These are phyloP conservation scores for Heliamphora exappendiculata DNA, from an alignment of 148 eudicot genomes.

Conservation along the genomic window DNA sequence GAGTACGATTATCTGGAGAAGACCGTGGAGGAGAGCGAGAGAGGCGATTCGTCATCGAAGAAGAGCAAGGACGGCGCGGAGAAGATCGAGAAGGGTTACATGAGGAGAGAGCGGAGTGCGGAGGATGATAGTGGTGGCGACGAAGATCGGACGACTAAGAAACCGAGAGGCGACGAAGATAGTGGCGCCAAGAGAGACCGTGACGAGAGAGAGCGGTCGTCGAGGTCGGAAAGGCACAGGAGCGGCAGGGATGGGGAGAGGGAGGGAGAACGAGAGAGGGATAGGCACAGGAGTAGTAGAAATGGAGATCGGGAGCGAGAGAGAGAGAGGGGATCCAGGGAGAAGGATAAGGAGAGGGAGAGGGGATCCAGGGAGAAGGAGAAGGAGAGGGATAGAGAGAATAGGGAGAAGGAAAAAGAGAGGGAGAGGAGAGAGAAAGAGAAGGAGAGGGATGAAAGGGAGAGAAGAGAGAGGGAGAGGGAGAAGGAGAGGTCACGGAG, in stretches of 20 bases:
- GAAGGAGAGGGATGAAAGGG: constrained; percentile 25
- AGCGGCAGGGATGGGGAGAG: constrained; percentile 22
- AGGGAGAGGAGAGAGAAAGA: constrained; percentile 16
- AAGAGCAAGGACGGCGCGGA: constrained; percentile 24
- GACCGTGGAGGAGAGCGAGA: constrained; percentile 49
- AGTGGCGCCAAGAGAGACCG: constrained; percentile 24
- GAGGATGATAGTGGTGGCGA: constrained; percentile 18
- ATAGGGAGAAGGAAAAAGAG: constrained; percentile 14
- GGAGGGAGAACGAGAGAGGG: constrained; percentile 18
- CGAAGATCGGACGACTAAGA: constrained; percentile 31
- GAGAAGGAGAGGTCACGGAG: constrained; percentile 19
- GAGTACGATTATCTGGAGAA: constrained; percentile 88
- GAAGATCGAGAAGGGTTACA: constrained; percentile 43
- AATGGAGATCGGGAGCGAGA: constrained; percentile 17
- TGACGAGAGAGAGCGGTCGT: constrained; percentile 13
- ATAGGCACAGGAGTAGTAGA: constrained; percentile 14
- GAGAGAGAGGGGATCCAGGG: constrained; percentile 20
- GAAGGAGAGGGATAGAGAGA: constrained; percentile 20
- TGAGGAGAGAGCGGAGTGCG: constrained; percentile 37
- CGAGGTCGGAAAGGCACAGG: constrained; percentile 20
- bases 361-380: constrained; percentile 20
- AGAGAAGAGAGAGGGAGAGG: constrained; percentile 15
- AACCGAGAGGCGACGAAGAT: constrained; percentile 35
- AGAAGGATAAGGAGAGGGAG: constrained; percentile 8
- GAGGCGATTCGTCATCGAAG: constrained; percentile 26